Base-by-base conservation (phyloP, 75 land plant species). In the Selaginella tamariscina region DNA sequence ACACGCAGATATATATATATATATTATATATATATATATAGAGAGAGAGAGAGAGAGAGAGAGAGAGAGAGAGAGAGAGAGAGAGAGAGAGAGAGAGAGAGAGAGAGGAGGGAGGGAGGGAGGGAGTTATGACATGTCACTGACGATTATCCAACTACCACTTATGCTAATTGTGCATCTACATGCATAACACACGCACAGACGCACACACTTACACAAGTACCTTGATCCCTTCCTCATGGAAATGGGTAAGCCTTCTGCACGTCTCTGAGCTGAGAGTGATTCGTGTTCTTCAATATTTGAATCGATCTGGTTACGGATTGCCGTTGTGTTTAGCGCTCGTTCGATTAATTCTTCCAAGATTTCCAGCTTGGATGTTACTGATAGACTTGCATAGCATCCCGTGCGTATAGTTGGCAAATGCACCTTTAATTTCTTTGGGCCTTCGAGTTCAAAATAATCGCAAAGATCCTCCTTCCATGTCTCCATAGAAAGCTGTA, bases 391-490 rank as follows among this genome's bases (percentile, higher is more conserved):
- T 27, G 78, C 76, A 72, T 89, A 93, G 49, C 75, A 76, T 0
- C 91, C 96, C 30, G 79, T 27, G 33, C 79, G 86, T 33, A 93
- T 87, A 1, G 82, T 80, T 23, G 80, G 26, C 27, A 72, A 31
- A 68, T 77, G 30, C 30, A 66, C 32, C 0, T 65, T 59, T 56
- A 86, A 32, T 65, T 73, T 72, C 29, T 67, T 31, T 63, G 56
- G 68, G 18, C 76, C 75, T 72, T 72, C 74, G 66, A 82, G 71
- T 63, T 87, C 91, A 32, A 89, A 60, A 71, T 89, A 84, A 54
- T 86, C 84, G 68, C 79, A 83, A 33, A 93, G 69, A 71, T 87
- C 86, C 9, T 93, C 96, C 67, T 83, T 71, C 96, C 95, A 93
- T 29, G 72, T 89, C 27, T 65, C 56, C 33, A 78, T 30, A 24